Evolutionary conservation across 805 yeast species (phyloP), one percentile per base, ranked within the genome.

Genomic region (Teunomyces panamensis): DNA sequence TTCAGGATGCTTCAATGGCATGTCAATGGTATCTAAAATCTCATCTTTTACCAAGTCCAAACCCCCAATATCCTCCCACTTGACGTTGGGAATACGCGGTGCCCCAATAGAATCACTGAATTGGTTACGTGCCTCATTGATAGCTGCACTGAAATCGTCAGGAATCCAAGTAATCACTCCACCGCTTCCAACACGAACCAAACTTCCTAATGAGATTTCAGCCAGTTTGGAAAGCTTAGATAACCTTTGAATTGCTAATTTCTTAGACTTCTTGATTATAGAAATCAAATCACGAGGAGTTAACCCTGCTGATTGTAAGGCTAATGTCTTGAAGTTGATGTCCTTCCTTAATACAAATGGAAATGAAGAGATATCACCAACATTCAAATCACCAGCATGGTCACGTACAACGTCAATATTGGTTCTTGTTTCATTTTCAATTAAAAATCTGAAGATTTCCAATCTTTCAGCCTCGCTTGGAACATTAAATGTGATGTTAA

Each of bases 11-110:
- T 88, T 89, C 61, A 92, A 73, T 2, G 99, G 99, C 87, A 92
- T 81, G 56, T 92, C 98, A 50, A 94, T 91, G 0, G 99, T 92
- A 60, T 94, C 99, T 63, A 91, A 69, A 56, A 94, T 92, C 58
- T 92, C 97, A 56, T 84, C 90, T 62, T 94, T 94, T 30, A 91
- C 96, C 39, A 84, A 57, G 52, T 89, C 97, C 56, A 94, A 73
- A 1, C 99, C 99, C 30, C 99, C 99, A 47, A 94, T 95, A 65
- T 94, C 99, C 53, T 87, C 94, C 99, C 99, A 94, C 51, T 83
- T 83, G 5, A 94, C 98, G 58, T 87, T 83, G 2, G 99, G 99
- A 52, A 94, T 92, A 52, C 89, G 75, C 11, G 99, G 99, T 0
- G 98, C 98, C 6, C 98, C 98, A 49, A 94, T 91, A 0, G 97